Base-by-base conservation (phyloP, 176 grass and related monocot species). In the Coix lacrymajobi region DNA sequence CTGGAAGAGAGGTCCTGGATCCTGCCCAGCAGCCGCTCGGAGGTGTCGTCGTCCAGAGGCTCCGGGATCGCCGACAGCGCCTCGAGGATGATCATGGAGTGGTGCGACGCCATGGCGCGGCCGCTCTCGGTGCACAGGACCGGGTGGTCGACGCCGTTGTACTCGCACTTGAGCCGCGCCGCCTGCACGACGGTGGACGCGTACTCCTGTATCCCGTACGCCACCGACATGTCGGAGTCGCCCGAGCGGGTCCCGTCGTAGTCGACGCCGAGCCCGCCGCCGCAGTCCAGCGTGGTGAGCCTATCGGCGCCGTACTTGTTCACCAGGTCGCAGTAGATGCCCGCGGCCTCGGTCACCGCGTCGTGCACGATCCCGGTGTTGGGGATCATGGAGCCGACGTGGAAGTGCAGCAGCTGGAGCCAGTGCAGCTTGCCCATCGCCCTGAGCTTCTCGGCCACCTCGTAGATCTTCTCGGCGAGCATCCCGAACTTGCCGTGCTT, bases 21-120 rank as follows among this genome's bases (percentile, higher is more conserved):
- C 41, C 29, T 72, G 69, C 14, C 48, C 41, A 46, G 14, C 24
- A 72, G 41, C 40, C 9, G 13, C 41, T 72, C 69, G 6, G 14
- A 30, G 13, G 69, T 72, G 7, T 72, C 69, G 3, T 72, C 69
- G 13, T 72, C 69, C 25, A 9, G 40, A 25, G 69, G 69, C 69
- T 72, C 69, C 3, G 40, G 40, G 69, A 72, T 72, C 41, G 69
- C 69, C 40, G 69, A 72, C 2, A 72, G 69, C 41, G 69, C 41
- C 40, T 72, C 69, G 24, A 72, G 41, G 40, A 72, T 45, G 69
- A 72, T 72, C 69, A 72, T 72, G 69, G 69, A 46, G 41, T 72
- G 40, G 69, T 72, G 69, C 41, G 69, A 30, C 41, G 14, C 69
- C 69, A 48, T 72, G 69, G 69, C 69, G 25, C 41, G 69, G 13